Evolutionary conservation across 768 basidiomycete genomes (phyloP), one percentile per base, ranked within the genome.

Genomic region (Auricularia heimuer): DNA sequence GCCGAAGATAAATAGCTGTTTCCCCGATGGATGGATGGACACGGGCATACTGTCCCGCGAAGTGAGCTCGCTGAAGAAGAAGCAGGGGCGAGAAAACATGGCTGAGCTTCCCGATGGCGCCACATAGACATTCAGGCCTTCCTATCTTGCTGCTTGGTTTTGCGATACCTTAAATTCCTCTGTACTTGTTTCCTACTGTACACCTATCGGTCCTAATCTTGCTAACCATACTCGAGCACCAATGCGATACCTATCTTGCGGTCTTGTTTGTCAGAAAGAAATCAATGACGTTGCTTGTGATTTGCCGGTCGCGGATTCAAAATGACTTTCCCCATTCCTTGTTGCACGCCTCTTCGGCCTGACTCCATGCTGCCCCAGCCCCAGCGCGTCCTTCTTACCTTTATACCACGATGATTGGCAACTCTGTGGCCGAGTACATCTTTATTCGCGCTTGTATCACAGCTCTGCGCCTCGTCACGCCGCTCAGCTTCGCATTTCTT

Each of bases 31-130:
- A 12, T 94, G 92, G 92, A 85, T 93, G 77, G 85, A 86, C 35
- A 90, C 89, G 2, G 89, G 90, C 3, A 89, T 91, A 73, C 90
- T 94, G 66, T 92, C 90, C 39, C 81, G 92, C 70, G 92, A 94
- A 80, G 66, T 67, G 63, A 67, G 66, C 60, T 64, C 63, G 66
- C 54, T 67, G 63, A 67, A 67, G 63, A 64, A 64, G 36, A 67
- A 67, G 61, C 29, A 60, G 34, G 56, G 56, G 11, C 29, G 34
- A 60, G 29, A 35, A 24, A 60, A 60, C 56, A 60, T 60, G 56
- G 56, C 56, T 8, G 56, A 60, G 29, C 21, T 51, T 18, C 47
- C 47, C 14, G 47, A 51, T 51, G 47, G 39, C 12, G 39, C 39
- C 12, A 42, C 39, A 7, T 42, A 42, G 39, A 42, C 39, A 42